Evolutionary conservation across 352 stramenopile genomes (phyloP).

Genomic region (Phytopythium boreale): DNA sequence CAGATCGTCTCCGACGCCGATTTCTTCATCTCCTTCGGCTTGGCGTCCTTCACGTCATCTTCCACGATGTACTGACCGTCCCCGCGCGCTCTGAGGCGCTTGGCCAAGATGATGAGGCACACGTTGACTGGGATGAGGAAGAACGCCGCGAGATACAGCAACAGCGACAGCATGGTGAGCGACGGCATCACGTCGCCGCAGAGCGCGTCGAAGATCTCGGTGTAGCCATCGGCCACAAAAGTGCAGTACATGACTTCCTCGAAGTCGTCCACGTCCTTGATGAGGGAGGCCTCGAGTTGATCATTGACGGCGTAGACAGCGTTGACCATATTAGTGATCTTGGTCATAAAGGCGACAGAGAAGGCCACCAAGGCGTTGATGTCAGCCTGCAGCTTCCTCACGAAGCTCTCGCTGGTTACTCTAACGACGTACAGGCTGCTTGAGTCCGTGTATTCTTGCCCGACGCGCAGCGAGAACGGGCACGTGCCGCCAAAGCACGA

Average conservation of each 20-base stretch:
- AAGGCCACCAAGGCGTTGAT: slow-evolving; percentile 25
- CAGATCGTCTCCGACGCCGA: background rate
- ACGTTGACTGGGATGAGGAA: slow-evolving; percentile 68
- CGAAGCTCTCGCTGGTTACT: slow-evolving; percentile 22
- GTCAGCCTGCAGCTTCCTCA: slow-evolving; percentile 26
- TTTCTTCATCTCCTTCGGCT: background rate
- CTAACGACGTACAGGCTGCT: slow-evolving; percentile 17
- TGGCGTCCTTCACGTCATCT: slow-evolving; percentile 35
- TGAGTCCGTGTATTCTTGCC: slow-evolving; percentile 10
- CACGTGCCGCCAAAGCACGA: slow-evolving; percentile 8
- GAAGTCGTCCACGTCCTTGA: slow-evolving; percentile 56
- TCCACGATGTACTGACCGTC: slow-evolving; percentile 53
- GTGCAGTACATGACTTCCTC: slow-evolving; percentile 60
- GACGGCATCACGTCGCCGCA: slow-evolving; percentile 61
- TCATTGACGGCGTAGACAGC: slow-evolving; percentile 42
- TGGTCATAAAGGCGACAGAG: slow-evolving; percentile 36
- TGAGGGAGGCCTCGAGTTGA: slow-evolving; percentile 36
- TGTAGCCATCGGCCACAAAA: slow-evolving; percentile 48
- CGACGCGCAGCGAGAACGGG: slow-evolving; percentile 16
- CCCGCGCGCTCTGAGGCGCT: slow-evolving; percentile 51
- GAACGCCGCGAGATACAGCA: slow-evolving; percentile 61
- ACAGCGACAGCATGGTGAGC: slow-evolving; percentile 74
- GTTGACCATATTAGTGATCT: slow-evolving; percentile 31
- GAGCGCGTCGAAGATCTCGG: slow-evolving; percentile 43
- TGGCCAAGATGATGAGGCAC: slow-evolving; percentile 65